These are phyloP conservation scores for Candida odintsovae DNA, from an alignment of 805 yeast species.

Conservation along the genomic window DNA sequence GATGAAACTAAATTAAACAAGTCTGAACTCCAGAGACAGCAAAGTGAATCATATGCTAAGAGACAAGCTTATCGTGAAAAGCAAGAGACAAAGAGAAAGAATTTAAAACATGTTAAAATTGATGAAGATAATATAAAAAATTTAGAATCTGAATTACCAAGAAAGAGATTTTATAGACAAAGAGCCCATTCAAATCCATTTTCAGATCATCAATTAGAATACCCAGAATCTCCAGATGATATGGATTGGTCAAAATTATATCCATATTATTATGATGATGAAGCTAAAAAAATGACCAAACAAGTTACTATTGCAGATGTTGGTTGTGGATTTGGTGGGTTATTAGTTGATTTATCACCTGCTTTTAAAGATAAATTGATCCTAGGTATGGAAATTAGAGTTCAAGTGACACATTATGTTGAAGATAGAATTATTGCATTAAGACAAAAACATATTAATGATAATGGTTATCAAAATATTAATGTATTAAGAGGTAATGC, in stretches of 20 bases:
- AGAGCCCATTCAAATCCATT: slow-evolving; percentile 98
- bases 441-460: slow-evolving; percentile 39
- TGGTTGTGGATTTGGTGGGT: slow-evolving; percentile 97
- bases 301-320: slow-evolving; percentile 87
- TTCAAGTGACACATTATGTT: slow-evolving; percentile 94
- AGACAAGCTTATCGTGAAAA: slow-evolving; percentile 37
- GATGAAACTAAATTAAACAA: slow-evolving; percentile 5
- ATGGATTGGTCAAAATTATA: slow-evolving; percentile 86
- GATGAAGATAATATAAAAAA: slow-evolving; percentile 27
- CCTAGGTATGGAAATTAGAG: slow-evolving; percentile 96
- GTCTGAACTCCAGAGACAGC: slow-evolving; percentile 18
- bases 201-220: slow-evolving; percentile 88
- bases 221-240: slow-evolving; percentile 70
- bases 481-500: slow-evolving; percentile 92
- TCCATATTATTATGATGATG: slow-evolving; percentile 50
- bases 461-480: slow-evolving; percentile 66
- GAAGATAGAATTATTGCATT: slow-evolving; percentile 92
- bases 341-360: slow-evolving; percentile 73
- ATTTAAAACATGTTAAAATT: slow-evolving; percentile 40
- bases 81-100: slow-evolving; percentile 44
- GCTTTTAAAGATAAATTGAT: slow-evolving; percentile 68
- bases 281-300: slow-evolving; percentile 32
- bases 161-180: slow-evolving; percentile 86
- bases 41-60: slow-evolving; percentile 22
- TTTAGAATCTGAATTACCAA: slow-evolving; percentile 51